Base-by-base conservation (phyloP, 345 rosid genomes). In the Arabis alpina region DNA sequence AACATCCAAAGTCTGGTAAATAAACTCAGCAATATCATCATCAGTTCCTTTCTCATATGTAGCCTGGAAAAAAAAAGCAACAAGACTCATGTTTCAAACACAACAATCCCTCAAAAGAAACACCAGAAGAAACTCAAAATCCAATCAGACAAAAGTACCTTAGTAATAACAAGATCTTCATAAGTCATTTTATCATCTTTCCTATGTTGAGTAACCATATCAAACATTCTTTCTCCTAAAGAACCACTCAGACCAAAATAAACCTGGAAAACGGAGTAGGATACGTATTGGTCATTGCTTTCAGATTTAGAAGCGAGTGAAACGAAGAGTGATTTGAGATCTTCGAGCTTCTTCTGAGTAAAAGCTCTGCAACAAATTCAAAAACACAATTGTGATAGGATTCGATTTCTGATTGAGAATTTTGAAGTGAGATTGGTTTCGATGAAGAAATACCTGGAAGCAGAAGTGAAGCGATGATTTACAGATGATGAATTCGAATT, bases 151-250 rank as follows among this genome's bases (percentile, higher is more conserved):
- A 28, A 69, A 69, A 84, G 72, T 74, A 86, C 94, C 80, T 93
- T 93, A n/a, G 94, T 92, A 72, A 86, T 84, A 42, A 93, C 88
- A 48, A 93, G 91, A 78, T 88, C 98, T 74, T 88, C 82, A 19
- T 80, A 88, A 42, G 79, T 65, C 70, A 90, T 76, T 72, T 82
- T 79, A 66, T 72, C 63, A 76, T 90, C 96, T 77, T 79, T 81
- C 60, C 96, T 55, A 2, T 80, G 81, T 77, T 71, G 93, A 43
- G 88, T 87, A 43, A 83, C 79, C 74, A 88, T 76, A 80, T 88
- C 79, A 15, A 90, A 90, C 75, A 90, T 47, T 68, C 91, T 80
- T 64, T 88, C 84, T 4, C 91, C 89, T 40, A 90, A 81, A 66
- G 80, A 68, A 63, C 89, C 88, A 41, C 63, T 82, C 59, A 88